Evolutionary conservation across 495 filamentous ascomycete species (phyloP), one percentile per base, ranked within the genome.

Genomic region (Trichoderma orchidacearum): DNA sequence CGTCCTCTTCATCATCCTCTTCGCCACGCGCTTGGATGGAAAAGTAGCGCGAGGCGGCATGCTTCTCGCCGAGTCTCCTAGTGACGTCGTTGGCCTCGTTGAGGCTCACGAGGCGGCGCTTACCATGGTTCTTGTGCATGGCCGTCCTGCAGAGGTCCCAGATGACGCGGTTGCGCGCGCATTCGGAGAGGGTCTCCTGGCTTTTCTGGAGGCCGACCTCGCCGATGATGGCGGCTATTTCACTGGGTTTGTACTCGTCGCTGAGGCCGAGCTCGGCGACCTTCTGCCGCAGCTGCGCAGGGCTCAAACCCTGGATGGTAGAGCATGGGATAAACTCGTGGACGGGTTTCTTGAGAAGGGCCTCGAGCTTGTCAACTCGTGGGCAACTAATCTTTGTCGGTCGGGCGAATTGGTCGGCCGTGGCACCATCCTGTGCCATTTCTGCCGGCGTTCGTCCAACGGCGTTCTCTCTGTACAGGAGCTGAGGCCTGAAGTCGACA

Each of bases 41-140:
- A 54, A 55, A 57, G 38, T 65, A 65, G 32, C 63, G 67, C 55
- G 60, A 59, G 59, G 53, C 55, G 28, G 56, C 36, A 35, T 68
- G 59, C 57, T 64, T 61, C 58, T 72, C 60, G 27, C 77, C 77
- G 48, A 90, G 61, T 29, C 86, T 65, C 64, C 80, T 83, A 2
- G 85, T 80, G 7, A 89, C 84, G 61, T 87, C 83, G 58, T 87
- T 89, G 9, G 85, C 85, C 62, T 89, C 84, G 59, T 78, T 74
- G 58, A 89, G 66, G 56, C 74, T 84, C 28, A 89, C 85, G 8
- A 89, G 71, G 35, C 72, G 76, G 50, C 85, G 71, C 70, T 83
- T 86, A 29, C 54, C 56, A 12, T 30, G 45, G 36, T 56, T 18
- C 50, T 64, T 56, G 48, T 61, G 54, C 28, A 69, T 48, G 41